A percentile compares a stretch with the other conserved stretches of the same genome.
Evolutionary conservation across 75 land plant species (phyloP).

Genomic region (Selaginella moellendorffii): DNA sequence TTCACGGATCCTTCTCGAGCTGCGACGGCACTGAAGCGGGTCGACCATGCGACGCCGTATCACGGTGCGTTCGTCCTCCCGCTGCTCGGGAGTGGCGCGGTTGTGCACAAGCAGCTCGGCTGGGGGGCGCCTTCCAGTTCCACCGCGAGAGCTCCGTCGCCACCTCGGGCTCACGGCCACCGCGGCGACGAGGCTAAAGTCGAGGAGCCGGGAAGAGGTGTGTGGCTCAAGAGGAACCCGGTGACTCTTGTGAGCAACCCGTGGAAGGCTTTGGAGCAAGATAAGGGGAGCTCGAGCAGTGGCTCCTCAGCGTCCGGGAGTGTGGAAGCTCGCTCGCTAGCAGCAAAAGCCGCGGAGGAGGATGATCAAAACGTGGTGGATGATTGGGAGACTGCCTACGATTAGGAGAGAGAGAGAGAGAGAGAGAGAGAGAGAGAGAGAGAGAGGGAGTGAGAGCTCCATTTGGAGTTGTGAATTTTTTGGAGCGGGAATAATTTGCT

Average conservation of each 20-base stretch:
- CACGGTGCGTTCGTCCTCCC: constrained; percentile 45
- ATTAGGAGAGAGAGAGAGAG: too few relatives aligned
- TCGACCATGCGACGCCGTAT: constrained; percentile 81
- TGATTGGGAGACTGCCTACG: too few relatives aligned
- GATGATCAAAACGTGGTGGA: too few relatives aligned
- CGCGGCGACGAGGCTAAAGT: constrained; percentile 51
- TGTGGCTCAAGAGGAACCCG: constrained; percentile 8
- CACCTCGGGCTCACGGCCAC: constrained; percentile 36
- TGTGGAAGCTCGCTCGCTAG: too few relatives aligned
- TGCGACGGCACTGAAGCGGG: constrained; percentile 85
- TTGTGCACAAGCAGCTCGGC: constrained; percentile 7
- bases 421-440: too few relatives aligned
- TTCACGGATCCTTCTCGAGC: constrained; percentile 79
- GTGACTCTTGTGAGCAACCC: constrained; percentile 37
- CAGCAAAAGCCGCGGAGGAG: too few relatives aligned
- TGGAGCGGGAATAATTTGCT: too few relatives aligned
- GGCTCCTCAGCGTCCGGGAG: too few relatives aligned
- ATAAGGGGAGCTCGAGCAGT: neutral
- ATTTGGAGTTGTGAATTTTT: too few relatives aligned
- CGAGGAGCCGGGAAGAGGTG: constrained; percentile 32
- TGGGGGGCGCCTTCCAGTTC: neutral
- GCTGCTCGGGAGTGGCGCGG: neutral
- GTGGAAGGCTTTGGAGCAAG: constrained; percentile 43
- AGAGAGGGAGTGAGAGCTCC: too few relatives aligned
- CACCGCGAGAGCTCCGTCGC: constrained; percentile 16